A percentile compares a stretch with the other conserved stretches of the same genome.
Evolutionary conservation across 1,284 basidiomycete species (phyloP).

Genomic region (Marasmius tenuissimus): DNA sequence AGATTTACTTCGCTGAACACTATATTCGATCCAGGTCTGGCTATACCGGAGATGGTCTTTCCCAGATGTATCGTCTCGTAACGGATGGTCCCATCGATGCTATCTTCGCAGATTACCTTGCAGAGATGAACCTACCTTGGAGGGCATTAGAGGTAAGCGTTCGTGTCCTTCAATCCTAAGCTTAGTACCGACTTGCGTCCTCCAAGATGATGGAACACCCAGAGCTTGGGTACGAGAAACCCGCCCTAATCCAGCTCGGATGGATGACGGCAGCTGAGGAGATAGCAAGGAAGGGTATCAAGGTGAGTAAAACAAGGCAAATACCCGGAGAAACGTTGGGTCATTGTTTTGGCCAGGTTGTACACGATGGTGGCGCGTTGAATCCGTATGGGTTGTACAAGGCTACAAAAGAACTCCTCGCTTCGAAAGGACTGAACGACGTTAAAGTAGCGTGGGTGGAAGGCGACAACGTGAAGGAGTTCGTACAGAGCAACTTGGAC

Average conservation of each 20-base stretch:
- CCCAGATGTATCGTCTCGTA: slow-evolving; percentile 8
- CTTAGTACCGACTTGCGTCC: not conserved
- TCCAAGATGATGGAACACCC: slow-evolving; percentile 8
- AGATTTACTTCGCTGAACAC: no score
- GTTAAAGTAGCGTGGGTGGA: slow-evolving; percentile 21
- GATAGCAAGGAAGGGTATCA: slow-evolving; percentile 18
- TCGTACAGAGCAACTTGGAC: slow-evolving; percentile 1
- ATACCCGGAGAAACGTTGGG: not conserved
- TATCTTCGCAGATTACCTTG: slow-evolving; percentile 22
- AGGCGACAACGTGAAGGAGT: slow-evolving; percentile 19
- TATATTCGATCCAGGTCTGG: slow-evolving; percentile 4
- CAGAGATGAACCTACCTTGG: slow-evolving; percentile 20
- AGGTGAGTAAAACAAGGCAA: slow-evolving; percentile 3
- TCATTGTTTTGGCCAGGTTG: slow-evolving; percentile 7
- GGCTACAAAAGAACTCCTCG: slow-evolving; percentile 13
- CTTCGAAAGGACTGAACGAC: slow-evolving; percentile 10
- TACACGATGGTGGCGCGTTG: slow-evolving; percentile 20
- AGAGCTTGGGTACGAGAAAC: slow-evolving; percentile 16
- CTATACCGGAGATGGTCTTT: slow-evolving; percentile 12
- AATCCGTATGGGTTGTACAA: slow-evolving; percentile 18
- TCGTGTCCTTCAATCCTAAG: not conserved
- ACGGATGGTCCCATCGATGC: slow-evolving; percentile 21
- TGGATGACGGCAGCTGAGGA: slow-evolving; percentile 16
- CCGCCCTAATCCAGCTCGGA: slow-evolving; percentile 14
- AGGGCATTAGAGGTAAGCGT: slow-evolving; percentile 8